Evolutionary conservation across 768 basidiomycete genomes (phyloP).

Genomic region (Lactarius hengduanensis): DNA sequence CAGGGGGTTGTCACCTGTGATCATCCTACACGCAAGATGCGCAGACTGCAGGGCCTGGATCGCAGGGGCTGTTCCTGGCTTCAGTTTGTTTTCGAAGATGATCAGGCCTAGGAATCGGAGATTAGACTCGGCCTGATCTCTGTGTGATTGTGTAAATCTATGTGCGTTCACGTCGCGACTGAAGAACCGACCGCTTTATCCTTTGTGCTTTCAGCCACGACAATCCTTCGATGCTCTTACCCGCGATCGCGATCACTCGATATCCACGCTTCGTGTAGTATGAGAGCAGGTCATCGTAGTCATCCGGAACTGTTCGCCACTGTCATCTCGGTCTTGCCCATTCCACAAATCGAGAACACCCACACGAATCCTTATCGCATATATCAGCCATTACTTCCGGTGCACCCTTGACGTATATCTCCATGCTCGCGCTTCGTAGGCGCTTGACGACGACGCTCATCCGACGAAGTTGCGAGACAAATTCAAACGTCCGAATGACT

Average conservation of each 20-base stretch:
- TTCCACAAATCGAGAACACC: constrained; percentile 36
- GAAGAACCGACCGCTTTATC: constrained; percentile 71
- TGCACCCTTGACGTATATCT: constrained; percentile 98
- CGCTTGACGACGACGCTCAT: constrained; percentile 99
- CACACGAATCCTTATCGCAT: constrained; percentile 89
- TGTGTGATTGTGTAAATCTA: constrained; percentile 36
- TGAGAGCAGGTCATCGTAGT: constrained; percentile 93
- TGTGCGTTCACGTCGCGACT: neutral
- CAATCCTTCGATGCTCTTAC: constrained; percentile 89
- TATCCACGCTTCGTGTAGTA: constrained; percentile 98
- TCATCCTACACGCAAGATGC: constrained; percentile 94
- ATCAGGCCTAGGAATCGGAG: constrained; percentile 91
- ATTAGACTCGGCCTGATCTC: constrained; percentile 91
- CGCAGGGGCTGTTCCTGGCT: constrained; percentile 85
- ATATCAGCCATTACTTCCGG: constrained; percentile 98
- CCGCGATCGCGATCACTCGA: constrained; percentile 96
- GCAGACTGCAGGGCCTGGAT: constrained; percentile 87
- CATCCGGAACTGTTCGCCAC: constrained; percentile 71
- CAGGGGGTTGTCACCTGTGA: constrained; percentile 95
- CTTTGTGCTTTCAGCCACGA: constrained; percentile 98
- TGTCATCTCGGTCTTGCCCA: neutral
- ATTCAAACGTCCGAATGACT: constrained; percentile 94
- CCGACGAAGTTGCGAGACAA: constrained; percentile 85
- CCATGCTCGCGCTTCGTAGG: constrained; percentile 92
- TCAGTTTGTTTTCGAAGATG: constrained; percentile 98